Percentiles rank a stretch among this genome's conserved stretches.
Evolutionary conservation across 331 rosid genomes (phyloP).

Genomic region (Cydonia oblonga): DNA sequence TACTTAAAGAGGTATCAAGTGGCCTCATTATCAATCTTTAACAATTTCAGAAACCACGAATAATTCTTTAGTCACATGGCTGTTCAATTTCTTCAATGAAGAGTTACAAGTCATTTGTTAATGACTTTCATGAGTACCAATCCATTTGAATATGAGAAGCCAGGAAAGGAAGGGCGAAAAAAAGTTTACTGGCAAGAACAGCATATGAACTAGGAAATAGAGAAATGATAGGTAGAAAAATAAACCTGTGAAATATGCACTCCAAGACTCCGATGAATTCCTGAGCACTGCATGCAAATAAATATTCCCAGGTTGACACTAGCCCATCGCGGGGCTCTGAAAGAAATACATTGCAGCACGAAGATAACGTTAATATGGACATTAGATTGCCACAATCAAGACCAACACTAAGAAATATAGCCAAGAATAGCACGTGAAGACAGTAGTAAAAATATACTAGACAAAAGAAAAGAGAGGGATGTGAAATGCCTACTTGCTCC

Average conservation of each 20-base stretch:
- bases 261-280: conserved; percentile 91
- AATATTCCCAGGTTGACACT: conserved; percentile 87
- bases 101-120: background rate
- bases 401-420: background rate
- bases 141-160: background rate
- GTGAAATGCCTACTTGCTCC: conserved; percentile 45
- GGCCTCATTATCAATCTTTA: background rate
- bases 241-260: conserved; percentile 89
- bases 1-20: background rate
- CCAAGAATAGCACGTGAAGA: background rate
- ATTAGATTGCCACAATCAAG: background rate
- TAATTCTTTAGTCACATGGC: background rate
- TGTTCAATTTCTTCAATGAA: background rate
- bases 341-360: background rate
- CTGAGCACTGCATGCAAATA: conserved; percentile 96
- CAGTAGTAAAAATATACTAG: background rate
- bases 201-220: background rate
- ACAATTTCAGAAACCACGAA: background rate
- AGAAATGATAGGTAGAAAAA: background rate
- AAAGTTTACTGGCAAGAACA: background rate
- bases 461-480: conserved; percentile 7
- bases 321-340: conserved; percentile 98
- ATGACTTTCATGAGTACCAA: background rate
- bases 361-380: background rate
- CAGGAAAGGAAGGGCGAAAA: background rate